Evolutionary conservation across 1,284 basidiomycete species (phyloP), one percentile per base, ranked within the genome.

Genomic region (Waitea zeae): DNA sequence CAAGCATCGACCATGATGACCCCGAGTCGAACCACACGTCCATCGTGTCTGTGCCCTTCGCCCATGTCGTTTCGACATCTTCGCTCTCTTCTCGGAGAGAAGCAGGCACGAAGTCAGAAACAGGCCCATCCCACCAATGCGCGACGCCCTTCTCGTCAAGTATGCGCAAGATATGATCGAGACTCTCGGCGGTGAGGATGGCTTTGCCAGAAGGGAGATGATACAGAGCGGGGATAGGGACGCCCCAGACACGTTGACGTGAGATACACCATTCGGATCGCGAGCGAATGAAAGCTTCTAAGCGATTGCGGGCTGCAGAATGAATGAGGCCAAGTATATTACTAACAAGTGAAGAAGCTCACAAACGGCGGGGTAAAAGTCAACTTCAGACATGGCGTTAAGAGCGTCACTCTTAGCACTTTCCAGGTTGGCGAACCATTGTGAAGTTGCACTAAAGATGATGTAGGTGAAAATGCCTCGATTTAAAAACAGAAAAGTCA

Each of bases 11-110:
- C 95, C 95, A 99, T 1, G 90, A 89, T 1, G 83, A 78, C 2
- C 95, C 95, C 46, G 87, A 93, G 58, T 99, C 95, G 46, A 98
- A 98, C 95, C 95, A 99, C 3, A 99, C 95, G 51, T 99, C 95
- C 68, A 98, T 86, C 1, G 93, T 98, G 51, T 99, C 95, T 2
- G 68, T 75, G 5, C 90, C 82, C 51, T 87, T 89, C 31, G 58
- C 53, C 67, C 78, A 84, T 3, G 51, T 56, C 32, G 59, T 57
- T 28, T 49, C 54, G 11, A 57, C 50, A 20, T 62, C 44, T 22
- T 57, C 49, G 12, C 64, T 61, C 32, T 61, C 51, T 34, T 58
- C 58, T 2, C 54, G 51, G 14, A 80, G 57, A 13, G 60, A 56
- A 0, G 72, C 68, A 7, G 80, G 70, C 5, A 92, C 54, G 49